Percentiles rank a stretch among this genome's conserved stretches.
Evolutionary conservation across 257 asterid species (phyloP).

Genomic region (Scutellaria barbata): DNA sequence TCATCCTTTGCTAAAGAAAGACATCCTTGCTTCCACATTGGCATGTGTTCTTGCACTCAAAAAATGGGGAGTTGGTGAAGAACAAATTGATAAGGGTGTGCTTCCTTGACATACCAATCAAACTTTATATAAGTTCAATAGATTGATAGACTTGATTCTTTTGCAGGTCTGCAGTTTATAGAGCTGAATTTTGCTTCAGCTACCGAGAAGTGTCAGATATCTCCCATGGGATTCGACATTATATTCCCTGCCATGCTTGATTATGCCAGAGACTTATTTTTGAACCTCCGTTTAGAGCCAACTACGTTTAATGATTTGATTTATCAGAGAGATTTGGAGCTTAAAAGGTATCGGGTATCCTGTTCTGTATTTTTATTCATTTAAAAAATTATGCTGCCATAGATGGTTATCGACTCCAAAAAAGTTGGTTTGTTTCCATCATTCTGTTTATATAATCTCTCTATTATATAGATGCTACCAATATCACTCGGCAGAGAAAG

Average conservation of each 20-base stretch:
- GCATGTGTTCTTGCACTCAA: conserved; percentile 88
- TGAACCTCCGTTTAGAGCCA: conserved; percentile 66
- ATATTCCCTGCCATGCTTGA: conserved; percentile 85
- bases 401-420: not conserved
- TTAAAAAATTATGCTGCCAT: not conserved
- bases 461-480: conserved; percentile 46
- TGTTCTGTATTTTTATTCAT: not conserved
- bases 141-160: conserved; percentile 25
- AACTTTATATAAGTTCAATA: not conserved
- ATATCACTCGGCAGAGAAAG: conserved; percentile 46
- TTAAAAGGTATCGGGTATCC: conserved; percentile 55
- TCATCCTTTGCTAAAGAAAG: conserved; percentile 60
- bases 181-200: conserved; percentile 64
- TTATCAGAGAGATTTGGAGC: conserved; percentile 69
- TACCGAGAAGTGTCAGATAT: conserved; percentile 49
- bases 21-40: conserved; percentile 76
- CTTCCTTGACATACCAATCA: not conserved
- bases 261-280: conserved; percentile 55
- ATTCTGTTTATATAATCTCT: conserved; percentile 15
- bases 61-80: conserved; percentile 79
- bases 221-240: conserved; percentile 82
- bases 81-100: conserved; percentile 65
- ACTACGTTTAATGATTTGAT: conserved; percentile 42
- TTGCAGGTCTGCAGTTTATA: conserved; percentile 64
- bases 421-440: not conserved